phyloP scores from a whole-genome alignment of 345 rosid species.

The Linum tenue region DNA sequence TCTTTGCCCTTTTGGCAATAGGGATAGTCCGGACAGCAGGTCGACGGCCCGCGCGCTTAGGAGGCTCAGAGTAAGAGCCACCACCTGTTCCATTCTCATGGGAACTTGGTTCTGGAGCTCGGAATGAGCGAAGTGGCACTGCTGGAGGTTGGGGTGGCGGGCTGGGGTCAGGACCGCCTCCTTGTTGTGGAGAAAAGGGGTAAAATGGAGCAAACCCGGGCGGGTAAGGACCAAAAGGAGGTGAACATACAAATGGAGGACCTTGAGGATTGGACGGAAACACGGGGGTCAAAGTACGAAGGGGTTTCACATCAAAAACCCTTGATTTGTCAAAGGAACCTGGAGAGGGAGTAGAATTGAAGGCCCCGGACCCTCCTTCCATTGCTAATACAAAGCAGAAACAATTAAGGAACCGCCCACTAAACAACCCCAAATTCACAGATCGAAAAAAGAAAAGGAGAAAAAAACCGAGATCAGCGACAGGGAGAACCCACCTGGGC shows the following conservation, averaged over 20 bases:
- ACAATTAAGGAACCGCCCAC: neutral
- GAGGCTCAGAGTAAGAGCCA: neutral
- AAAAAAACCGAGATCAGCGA: neutral
- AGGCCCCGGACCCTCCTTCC: slow-evolving; percentile 37
- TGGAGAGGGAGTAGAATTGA: slow-evolving; percentile 14
- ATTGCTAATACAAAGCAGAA: slow-evolving; percentile 9
- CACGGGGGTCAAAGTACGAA: slow-evolving; percentile 56
- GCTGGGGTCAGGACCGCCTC: slow-evolving; percentile 32
- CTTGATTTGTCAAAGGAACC: slow-evolving; percentile 39
- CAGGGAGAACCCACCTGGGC: neutral
- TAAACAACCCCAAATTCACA: neutral
- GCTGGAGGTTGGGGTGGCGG: slow-evolving; percentile 24
- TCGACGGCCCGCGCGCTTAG: neutral
- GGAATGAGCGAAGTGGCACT: slow-evolving; percentile 50
- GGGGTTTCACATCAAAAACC: slow-evolving; percentile 71
- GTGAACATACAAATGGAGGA: slow-evolving; percentile 40
- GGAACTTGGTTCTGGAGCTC: slow-evolving; percentile 30
- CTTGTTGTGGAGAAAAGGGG: slow-evolving; percentile 36
- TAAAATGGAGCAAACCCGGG: slow-evolving; percentile 61
- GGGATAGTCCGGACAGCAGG: neutral
- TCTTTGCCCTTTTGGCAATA: slow-evolving; percentile 12
- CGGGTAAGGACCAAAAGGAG: slow-evolving; percentile 53
- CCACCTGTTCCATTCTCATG: slow-evolving; percentile 5
- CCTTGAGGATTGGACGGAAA: slow-evolving; percentile 39
- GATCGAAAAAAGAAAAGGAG: no score